Evolutionary conservation across 208 protist species (phyloP).

Genomic region (Leishmania martiniquensis): DNA sequence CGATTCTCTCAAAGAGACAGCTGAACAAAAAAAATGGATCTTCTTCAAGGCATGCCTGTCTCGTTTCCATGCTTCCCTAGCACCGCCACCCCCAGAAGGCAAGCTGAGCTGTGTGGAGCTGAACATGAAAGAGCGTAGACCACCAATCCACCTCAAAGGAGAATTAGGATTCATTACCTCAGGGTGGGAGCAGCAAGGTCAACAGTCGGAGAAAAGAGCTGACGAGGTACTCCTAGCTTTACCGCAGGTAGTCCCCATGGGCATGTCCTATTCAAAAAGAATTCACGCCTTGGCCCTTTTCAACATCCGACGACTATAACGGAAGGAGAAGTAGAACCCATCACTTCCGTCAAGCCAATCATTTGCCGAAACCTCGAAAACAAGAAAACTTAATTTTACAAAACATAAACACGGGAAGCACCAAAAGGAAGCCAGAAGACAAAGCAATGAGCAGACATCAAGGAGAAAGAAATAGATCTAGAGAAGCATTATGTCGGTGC

Average conservation of each 20-base stretch:
- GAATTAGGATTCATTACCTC: not conserved
- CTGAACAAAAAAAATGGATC: slow-evolving; percentile 2
- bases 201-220: not conserved
- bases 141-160: not conserved
- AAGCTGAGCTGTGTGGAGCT: not conserved
- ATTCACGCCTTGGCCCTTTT: not conserved
- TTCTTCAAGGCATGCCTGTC: not conserved
- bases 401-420: not conserved
- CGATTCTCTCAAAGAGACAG: not conserved
- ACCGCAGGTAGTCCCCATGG: not conserved
- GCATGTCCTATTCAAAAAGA: not conserved
- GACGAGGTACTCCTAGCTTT: not conserved
- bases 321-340: not conserved
- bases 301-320: not conserved
- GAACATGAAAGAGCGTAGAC: not conserved
- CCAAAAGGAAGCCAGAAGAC: not conserved
- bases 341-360: not conserved
- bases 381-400: not conserved
- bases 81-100: not conserved
- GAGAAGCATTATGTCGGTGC: not conserved
- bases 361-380: not conserved
- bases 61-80: not conserved
- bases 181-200: not conserved
- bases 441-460: not conserved
- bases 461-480: not conserved